Evolutionary conservation across 2,329 filamentous ascomycete species (phyloP), one percentile per base, ranked within the genome.

Genomic region (Chaetomium sp.): DNA sequence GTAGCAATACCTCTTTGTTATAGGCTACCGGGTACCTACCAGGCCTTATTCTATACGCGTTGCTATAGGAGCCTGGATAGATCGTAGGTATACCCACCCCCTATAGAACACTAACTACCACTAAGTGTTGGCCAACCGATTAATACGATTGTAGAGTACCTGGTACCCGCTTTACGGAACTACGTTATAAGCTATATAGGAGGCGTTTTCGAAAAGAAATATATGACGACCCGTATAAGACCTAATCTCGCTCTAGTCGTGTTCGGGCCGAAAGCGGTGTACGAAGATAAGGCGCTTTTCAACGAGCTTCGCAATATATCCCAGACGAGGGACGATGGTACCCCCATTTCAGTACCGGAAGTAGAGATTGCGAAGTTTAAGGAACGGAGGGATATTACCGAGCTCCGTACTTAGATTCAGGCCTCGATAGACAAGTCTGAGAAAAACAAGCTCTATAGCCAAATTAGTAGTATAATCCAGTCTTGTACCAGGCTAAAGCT

Each of bases 1-100:
- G 64, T 2, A 4, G 13, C 49, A 27, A 60, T 65, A 29, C 60
- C 60, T 63, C 60, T n/a, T 16, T 60, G 35, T 65, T 27, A 56
- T 65, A 63, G 64, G 60, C 55, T 19, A 56, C 64, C 35, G 49
- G n/a, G 60, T 45, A 25, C 7, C 16, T 53, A 60, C 60, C 56
- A 50, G 64, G 50, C 60, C 51, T 56, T 65, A 65, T 65, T 27
- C 64, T 63, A 56, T 65, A 60, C 33, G 31, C 49, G 56, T 65
- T 42, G 38, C 60, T 29, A 42, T 60, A 60, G n/a, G 64, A 65
- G 64, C 64, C 64, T 21, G 50, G 13, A 65, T 65, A 16, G 64
- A 65, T 62, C 19, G 64, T 65, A 65, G n/a, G 29, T 65, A 31
- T 31, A 31, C 29, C 29, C 29, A 31, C 29, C 29, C 62, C n/a